Evolutionary conservation across 2,329 filamentous ascomycete genomes (phyloP), one percentile per base, ranked within the genome.

Genomic region (Knoxdaviesia capensis): DNA sequence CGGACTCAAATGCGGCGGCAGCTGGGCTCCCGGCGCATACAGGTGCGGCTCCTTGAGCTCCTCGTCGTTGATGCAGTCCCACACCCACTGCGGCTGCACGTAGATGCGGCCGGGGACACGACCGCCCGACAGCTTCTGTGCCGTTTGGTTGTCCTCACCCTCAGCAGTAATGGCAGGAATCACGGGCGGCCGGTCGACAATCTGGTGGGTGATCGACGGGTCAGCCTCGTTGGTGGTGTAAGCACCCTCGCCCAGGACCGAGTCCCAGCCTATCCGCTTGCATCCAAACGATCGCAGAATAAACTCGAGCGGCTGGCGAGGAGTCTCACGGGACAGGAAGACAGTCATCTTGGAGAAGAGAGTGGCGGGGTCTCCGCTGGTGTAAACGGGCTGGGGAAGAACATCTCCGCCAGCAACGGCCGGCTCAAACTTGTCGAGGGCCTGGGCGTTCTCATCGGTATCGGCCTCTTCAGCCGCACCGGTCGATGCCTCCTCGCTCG

Each of bases 61-160:
- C 47, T 85, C 84, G 38, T 90, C 83, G 57, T 98, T 98, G 57
- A 94, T 65, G 53, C 83, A 88, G 55, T 98, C 90, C 90, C 90
- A 98, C 4, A 98, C 77, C 88, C 92, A 98, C 57, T 98, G 90
- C 20, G 90, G 90, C 63, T 98, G 90, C 43, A 98, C 64, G 52
- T 98, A 98, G 48, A 77, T 85, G 49, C 90, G 73, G 34, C 88
- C 88, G n/a, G 88, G 86, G 47, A 96, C 80, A 46, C 86, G 76
- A 53, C 83, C 80, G 45, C 59, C 59, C 30, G 57, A 65, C 43
- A 76, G 61, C 56, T 68, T 72, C 56, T 69, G 71, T 39, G 63
- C 63, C 47, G 65, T 80, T 61, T 73, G 74, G 59, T 70, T 77
- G 51, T 78, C 74, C 48, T 71, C 69, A 31, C 51, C 63, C 32